A percentile compares a stretch with the other conserved stretches of the same genome.
Evolutionary conservation across 305 asterid genomes (phyloP).

Genomic region (Fraxinus velutina): DNA sequence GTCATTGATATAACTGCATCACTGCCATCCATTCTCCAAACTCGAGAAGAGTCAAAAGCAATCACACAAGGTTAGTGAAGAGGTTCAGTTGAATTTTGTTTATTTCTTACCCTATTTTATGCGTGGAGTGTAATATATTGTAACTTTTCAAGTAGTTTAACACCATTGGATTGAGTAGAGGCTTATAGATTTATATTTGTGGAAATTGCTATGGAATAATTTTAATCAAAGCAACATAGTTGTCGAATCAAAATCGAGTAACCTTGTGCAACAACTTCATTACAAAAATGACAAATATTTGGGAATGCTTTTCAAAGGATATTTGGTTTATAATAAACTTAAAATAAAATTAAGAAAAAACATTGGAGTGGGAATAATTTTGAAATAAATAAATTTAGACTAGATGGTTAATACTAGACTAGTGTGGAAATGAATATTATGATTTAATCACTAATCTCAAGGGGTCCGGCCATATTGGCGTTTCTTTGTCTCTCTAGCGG

Average conservation of each 20-base stretch:
- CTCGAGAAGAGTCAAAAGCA: constrained; percentile 35
- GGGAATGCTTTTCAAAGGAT: not conserved
- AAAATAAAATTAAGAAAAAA: not conserved
- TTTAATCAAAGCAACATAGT: not conserved
- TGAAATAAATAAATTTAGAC: not conserved
- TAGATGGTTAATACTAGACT: not conserved
- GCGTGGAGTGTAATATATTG: not conserved
- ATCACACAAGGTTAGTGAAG: constrained; percentile 11
- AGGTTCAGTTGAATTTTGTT: not conserved
- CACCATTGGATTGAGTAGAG: not conserved
- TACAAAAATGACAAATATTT: not conserved
- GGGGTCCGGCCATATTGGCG: not conserved
- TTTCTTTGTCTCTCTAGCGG: not conserved
- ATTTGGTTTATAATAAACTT: not conserved
- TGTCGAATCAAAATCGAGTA: not conserved
- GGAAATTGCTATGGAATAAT: not conserved
- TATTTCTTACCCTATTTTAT: not conserved
- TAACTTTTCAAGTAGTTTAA: not conserved
- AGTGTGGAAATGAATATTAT: not conserved
- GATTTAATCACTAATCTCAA: not conserved
- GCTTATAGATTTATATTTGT: not conserved
- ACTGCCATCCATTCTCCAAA: constrained; percentile 58
- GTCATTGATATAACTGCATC: constrained; percentile 54
- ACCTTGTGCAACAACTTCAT: not conserved
- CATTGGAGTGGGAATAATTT: not conserved